These are phyloP conservation scores for Sambucus nigra DNA, from an alignment of 129 eudicot genomes.

Conservation along the genomic window DNA sequence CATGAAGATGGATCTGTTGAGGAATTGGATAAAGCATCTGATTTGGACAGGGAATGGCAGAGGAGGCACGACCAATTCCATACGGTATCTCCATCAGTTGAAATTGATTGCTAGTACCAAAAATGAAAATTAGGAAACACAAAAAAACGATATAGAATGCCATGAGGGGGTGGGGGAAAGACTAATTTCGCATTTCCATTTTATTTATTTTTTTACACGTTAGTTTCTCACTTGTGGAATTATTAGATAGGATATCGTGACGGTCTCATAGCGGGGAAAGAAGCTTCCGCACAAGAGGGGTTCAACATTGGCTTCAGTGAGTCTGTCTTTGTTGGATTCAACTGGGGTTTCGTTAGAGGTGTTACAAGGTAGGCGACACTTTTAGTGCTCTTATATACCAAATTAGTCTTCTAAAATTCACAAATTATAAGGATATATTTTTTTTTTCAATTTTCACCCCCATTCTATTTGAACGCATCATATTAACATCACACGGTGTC, in stretches of 20 bases:
- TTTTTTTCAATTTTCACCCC: no score
- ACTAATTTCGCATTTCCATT: not conserved
- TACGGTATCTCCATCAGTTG: slow-evolving; percentile 32
- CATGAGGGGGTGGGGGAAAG: not conserved
- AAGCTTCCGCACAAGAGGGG: slow-evolving; percentile 73
- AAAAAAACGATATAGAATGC: no score
- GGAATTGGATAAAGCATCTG: slow-evolving; percentile 29
- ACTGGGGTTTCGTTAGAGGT: slow-evolving; percentile 73
- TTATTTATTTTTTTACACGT: no score
- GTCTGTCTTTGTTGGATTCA: slow-evolving; percentile 51
- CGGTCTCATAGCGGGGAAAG: slow-evolving; percentile 70
- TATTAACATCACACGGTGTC: no score
- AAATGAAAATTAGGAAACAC: not conserved
- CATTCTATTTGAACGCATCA: no score
- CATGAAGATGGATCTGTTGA: slow-evolving; percentile 43
- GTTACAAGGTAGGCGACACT: slow-evolving; percentile 52
- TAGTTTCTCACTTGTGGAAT: no score
- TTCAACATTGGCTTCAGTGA: slow-evolving; percentile 62
- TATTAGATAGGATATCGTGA: slow-evolving; percentile 72
- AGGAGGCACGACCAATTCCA: slow-evolving; percentile 61
- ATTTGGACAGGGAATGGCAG: slow-evolving; percentile 69
- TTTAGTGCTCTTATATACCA: not conserved
- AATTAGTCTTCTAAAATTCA: no score
- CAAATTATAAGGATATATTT: no score
- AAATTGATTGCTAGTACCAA: slow-evolving; percentile 1